Evolutionary conservation across 2,329 filamentous ascomycete genomes (phyloP).

Genomic region (Stenocarpella maydis): DNA sequence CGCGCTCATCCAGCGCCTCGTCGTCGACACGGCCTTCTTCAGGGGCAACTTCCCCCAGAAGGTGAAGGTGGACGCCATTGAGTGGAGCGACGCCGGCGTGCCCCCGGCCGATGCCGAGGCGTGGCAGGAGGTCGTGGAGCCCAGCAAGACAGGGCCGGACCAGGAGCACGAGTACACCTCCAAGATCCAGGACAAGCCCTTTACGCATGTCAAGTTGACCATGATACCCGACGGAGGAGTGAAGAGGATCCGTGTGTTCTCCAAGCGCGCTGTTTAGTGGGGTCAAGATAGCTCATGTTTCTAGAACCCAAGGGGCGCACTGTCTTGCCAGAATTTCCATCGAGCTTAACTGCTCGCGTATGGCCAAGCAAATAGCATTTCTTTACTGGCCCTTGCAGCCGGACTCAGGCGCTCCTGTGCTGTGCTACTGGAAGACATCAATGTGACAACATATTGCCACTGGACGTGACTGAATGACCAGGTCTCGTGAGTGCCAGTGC

Average conservation of each 20-base stretch:
- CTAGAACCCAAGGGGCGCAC: no score
- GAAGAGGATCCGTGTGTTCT: slow-evolving; percentile 83
- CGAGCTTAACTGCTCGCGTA: not conserved
- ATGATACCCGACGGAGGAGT: slow-evolving; percentile 95
- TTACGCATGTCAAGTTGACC: slow-evolving; percentile 87
- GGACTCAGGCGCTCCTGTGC: not conserved
- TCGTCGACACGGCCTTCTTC: slow-evolving; percentile 85
- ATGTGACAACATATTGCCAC: not conserved
- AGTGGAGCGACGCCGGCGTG: slow-evolving; percentile 62
- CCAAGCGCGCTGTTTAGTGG: slow-evolving; percentile 57
- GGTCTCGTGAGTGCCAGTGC: no score
- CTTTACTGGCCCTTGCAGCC: not conserved
- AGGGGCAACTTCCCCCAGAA: slow-evolving; percentile 85
- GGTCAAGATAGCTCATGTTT: not conserved
- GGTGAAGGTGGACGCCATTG: slow-evolving; percentile 71
- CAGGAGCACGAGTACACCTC: slow-evolving; percentile 73
- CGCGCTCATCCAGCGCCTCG: slow-evolving; percentile 69
- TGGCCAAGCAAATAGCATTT: not conserved
- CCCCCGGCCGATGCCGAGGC: slow-evolving; percentile 63
- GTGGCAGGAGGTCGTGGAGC: slow-evolving; percentile 72
- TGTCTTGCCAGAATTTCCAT: not conserved
- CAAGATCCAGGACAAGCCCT: slow-evolving; percentile 63
- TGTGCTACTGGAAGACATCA: not conserved
- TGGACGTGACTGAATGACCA: not conserved
- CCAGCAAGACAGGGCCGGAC: slow-evolving; percentile 76